Conservation (phyloP, 371 early-diverging fungal genomes). For the Dichotomocladium elegans region DNA sequence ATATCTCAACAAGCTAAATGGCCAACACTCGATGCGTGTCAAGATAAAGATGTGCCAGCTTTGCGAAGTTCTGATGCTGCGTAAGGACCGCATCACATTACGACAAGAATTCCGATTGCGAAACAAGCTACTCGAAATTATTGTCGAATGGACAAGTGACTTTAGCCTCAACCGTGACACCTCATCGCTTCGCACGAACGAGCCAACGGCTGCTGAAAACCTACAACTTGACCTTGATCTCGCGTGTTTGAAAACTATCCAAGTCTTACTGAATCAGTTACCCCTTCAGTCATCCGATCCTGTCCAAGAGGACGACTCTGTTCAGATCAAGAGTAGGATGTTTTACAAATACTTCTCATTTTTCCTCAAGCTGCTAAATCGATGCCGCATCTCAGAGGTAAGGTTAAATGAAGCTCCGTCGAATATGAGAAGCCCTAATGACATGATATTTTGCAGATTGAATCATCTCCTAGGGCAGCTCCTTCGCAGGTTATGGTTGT, state of each 20-base stretch:
- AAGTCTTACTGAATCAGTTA: conserved; percentile 72
- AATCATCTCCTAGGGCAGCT: too few relatives aligned
- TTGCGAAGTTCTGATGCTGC: conserved; percentile 75
- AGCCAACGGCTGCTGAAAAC: conserved; percentile 50
- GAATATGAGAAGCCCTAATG: conserved; percentile 5
- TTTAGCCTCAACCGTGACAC: conserved; percentile 49
- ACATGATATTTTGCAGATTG: too few relatives aligned
- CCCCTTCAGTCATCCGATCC: conserved; percentile 80
- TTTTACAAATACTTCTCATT: conserved; percentile 88
- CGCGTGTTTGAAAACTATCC: conserved; percentile 81
- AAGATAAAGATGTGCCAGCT: conserved; percentile 86
- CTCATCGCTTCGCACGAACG: conserved; percentile 27
- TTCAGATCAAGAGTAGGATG: conserved; percentile 69
- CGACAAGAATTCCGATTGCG: conserved; percentile 86
- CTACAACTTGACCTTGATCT: conserved; percentile 78
- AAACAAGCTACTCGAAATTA: conserved; percentile 76
- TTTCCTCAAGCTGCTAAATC: conserved; percentile 82
- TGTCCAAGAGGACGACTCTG: conserved; percentile 58
- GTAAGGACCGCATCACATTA: conserved; percentile 75
- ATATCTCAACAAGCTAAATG: conserved; percentile 73
- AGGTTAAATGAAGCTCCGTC: conserved; percentile 11
- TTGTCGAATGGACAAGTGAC: conserved; percentile 89
- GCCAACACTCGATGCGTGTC: conserved; percentile 66
- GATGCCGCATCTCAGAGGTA: conserved; percentile 66
- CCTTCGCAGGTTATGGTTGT: conserved; percentile 14